Percentiles rank a stretch among this genome's conserved stretches.
These are phyloP conservation scores for Eimeria acervulina DNA, from an alignment of 169 alveolate genomes.

Conservation along the genomic window DNA sequence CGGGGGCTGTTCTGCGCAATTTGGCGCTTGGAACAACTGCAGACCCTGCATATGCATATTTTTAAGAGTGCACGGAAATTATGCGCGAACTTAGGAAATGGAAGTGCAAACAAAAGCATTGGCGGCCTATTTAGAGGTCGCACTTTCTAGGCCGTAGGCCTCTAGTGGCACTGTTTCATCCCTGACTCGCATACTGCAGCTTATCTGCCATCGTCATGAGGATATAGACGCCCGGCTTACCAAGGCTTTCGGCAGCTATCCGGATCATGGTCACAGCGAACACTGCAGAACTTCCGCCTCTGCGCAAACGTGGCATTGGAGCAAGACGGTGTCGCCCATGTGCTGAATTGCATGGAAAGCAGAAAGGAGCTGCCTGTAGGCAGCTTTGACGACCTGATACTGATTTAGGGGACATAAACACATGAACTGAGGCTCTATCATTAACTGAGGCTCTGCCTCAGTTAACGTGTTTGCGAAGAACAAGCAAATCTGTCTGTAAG, in stretches of 20 bases:
- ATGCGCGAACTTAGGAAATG: neutral
- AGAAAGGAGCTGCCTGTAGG: neutral
- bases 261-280: neutral
- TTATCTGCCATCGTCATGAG: neutral
- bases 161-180: too few species aligned
- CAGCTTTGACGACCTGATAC: neutral
- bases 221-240: neutral
- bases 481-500: too few species aligned
- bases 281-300: neutral
- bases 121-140: neutral
- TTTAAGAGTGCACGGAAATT: neutral
- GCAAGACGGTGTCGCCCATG: neutral
- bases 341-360: neutral
- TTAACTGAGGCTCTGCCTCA: neutral
- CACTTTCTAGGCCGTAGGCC: neutral
- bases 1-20: constrained; percentile 18
- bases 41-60: neutral
- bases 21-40: neutral
- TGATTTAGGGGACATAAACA: neutral
- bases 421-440: too few species aligned
- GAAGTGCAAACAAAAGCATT: neutral
- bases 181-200: neutral
- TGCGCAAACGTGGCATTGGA: neutral
- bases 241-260: neutral
- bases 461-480: neutral